A percentile compares a stretch with the other conserved stretches of the same genome.
These are phyloP conservation scores for Macrotyloma uniflorum DNA, from an alignment of 306 rosid species.

Conservation along the genomic window DNA sequence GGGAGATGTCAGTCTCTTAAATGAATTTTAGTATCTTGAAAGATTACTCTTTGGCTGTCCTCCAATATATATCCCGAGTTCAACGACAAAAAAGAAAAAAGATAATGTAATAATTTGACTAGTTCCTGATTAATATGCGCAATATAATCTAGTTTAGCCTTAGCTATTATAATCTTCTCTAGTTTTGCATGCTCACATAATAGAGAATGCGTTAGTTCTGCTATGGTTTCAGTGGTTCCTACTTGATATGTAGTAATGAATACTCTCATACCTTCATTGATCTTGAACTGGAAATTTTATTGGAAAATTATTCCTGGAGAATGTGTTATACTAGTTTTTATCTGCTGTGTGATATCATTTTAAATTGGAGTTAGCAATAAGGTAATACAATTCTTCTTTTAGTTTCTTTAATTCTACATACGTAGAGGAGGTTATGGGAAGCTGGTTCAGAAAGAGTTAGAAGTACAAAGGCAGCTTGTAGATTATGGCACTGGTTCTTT, in stretches of 20 bases:
- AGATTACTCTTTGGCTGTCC: too few relatives aligned
- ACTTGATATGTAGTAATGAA: not conserved
- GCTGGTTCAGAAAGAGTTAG: slow-evolving; percentile 86
- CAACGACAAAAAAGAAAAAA: too few relatives aligned
- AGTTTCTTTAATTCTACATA: slow-evolving; percentile 64
- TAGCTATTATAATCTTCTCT: not conserved
- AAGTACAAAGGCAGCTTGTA: slow-evolving; percentile 95
- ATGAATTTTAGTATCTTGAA: too few relatives aligned
- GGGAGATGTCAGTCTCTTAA: too few relatives aligned
- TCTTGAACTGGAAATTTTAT: not conserved
- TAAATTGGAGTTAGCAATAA: not conserved
- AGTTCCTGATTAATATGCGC: not conserved
- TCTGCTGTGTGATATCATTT: not conserved
- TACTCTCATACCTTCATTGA: slow-evolving; percentile 4
- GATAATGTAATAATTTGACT: not conserved
- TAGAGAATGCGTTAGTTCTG: not conserved
- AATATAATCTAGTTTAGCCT: not conserved
- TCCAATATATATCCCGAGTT: too few relatives aligned
- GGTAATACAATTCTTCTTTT: slow-evolving; percentile 23
- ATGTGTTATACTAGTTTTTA: not conserved
- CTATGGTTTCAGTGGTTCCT: not conserved
- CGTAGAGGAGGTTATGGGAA: slow-evolving; percentile 99
- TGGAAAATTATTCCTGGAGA: not conserved
- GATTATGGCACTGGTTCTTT: slow-evolving; percentile 96
- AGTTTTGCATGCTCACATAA: not conserved